These are phyloP conservation scores for Pachysandra terminalis DNA, from an alignment of 164 flowering plant genomes.

Conservation along the genomic window DNA sequence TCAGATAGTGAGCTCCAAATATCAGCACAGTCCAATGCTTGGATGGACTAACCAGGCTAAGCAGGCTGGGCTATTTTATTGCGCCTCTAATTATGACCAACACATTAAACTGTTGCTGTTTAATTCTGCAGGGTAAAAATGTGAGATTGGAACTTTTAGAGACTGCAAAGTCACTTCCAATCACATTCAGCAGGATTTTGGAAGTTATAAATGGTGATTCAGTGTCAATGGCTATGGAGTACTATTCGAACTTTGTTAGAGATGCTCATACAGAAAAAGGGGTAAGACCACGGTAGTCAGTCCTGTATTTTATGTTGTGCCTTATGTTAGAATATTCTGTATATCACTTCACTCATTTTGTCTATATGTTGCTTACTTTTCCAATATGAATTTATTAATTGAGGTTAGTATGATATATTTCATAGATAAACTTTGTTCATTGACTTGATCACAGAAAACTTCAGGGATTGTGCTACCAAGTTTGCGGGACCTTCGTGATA, in stretches of 20 bases:
- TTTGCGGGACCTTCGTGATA: constrained; percentile 54
- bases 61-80: too few relatives aligned
- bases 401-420: background rate
- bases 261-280: constrained; percentile 85
- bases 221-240: constrained; percentile 64
- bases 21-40: too few relatives aligned
- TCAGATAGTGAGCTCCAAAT: too few relatives aligned
- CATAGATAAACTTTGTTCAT: background rate
- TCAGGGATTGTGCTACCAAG: constrained; percentile 42
- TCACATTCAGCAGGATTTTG: constrained; percentile 56
- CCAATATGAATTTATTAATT: too few relatives aligned
- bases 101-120: background rate
- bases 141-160: constrained; percentile 84
- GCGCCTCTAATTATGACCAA: background rate
- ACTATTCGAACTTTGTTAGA: constrained; percentile 74
- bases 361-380: background rate
- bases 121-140: constrained; percentile 63
- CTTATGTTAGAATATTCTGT: too few relatives aligned
- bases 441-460: constrained; percentile 52
- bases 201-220: constrained; percentile 71
- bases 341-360: too few relatives aligned
- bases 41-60: too few relatives aligned
- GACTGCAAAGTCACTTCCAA: constrained; percentile 80
- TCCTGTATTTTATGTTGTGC: too few relatives aligned
- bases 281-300: constrained; percentile 39